Base-by-base conservation (phyloP, 345 rosid genomes). In the Euphorbia tirucalli region DNA sequence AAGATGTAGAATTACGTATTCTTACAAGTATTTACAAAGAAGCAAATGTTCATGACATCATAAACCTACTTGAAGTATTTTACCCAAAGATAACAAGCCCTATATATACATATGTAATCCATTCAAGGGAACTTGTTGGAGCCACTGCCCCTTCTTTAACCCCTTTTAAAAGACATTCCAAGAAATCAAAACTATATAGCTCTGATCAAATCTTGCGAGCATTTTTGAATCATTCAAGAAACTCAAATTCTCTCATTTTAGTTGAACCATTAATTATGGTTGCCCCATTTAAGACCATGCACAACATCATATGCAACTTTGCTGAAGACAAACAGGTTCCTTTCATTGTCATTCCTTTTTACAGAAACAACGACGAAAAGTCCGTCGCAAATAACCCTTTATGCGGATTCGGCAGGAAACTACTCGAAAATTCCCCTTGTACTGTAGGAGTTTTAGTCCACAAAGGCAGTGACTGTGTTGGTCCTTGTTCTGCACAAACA, bases 361-460 rank as follows among this genome's bases (percentile, higher is more conserved):
- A 65, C 9, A 41, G 8, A 41, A 41, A 41, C 8, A 41, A 41
- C 8, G 44, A 41, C 11, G 44, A 6, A 41, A 41, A 4, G 11
- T 7, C 11, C 8, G 44, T 41, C 44, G 44, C 8, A 41, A 41
- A 41, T 5, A 41, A 41, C 44, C 44, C 44, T 41, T 41, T 41
- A 41, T 10, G 44, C 11, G 44, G 44, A 10, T 41, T 41, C 9
- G 44, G 44, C 1, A 41, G 9, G 44, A 41, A 41, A 10, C 11
- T 41, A 10, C 44, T 41, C 9, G 44, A 41, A 7, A 41, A 41
- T 13, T 62, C 83, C 11, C 74, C 80, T 0, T 76, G 81, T 69
- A 80, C 83, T 0, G 65, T 83, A 1, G 86, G 82, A 61, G 72
- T 77, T 16, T 56, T 76, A 19, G 66, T 85, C 1, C 78, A 79